Base-by-base conservation (phyloP, 2,329 filamentous ascomycete genomes). In the Phyllosticta ampelicida region DNA sequence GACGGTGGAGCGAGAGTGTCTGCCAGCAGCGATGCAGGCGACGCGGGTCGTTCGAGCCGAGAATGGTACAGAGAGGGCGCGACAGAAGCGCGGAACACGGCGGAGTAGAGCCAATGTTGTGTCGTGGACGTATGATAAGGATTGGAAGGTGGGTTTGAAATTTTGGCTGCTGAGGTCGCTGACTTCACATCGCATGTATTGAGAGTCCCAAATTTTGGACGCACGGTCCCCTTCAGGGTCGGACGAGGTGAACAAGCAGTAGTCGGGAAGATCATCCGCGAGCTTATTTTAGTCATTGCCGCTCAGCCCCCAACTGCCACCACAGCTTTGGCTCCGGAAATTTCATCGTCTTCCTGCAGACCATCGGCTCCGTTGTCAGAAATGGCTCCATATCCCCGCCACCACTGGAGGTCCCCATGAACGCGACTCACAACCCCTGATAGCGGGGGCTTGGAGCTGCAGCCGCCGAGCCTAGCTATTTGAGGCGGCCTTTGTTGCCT, bases 401-500 rank as follows among this genome's bases (percentile, higher is more conserved):
- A 16, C 36, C 36, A 44, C n/a, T 44, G 36, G 36, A 44, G n/a
- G n/a, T 44, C 3, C 8, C 16, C 36, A 44, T 44, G 36, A n/a
- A n/a, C 36, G 5, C 36, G 11, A 16, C n/a, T 16, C 36, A 5
- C 13, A n/a, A 44, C 36, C n/a, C 36, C 36, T 44, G 36, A 44
- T 44, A n/a, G 36, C 13, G 36, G 36, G 36, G 36, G 16, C 36
- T 44, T 2, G 13, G 36, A 54, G 30, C 26, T 50, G 50, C 56
- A 54, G 61, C 65, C 65, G 62, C 62, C 63, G 59, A 61, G 62
- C 55, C 52, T 49, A 58, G 44, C 61, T 44, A 44, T 48, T 13
- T 16, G 29, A 30, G 49, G 56, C 51, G 49, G 56, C 51, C 56
- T 44, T 54, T 48, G 56, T 51, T 58, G 56, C 56, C 56, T 51